Conservation (phyloP, 768 basidiomycete genomes). For the Boletus rufocinnamomeus region DNA sequence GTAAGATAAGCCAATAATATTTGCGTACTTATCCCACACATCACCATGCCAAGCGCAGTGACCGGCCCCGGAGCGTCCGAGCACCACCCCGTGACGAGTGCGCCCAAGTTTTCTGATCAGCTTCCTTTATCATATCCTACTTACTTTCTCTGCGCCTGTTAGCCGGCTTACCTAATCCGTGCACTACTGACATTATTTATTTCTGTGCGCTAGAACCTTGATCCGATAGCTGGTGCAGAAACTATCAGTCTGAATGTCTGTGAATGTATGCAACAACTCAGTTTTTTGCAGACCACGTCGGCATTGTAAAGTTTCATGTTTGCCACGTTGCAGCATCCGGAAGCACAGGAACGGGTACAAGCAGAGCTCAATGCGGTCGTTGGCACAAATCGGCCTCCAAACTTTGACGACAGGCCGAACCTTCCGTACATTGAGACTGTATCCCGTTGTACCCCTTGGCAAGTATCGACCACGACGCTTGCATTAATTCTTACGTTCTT, state of each 20-base stretch:
- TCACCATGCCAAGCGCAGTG: too few relatives aligned
- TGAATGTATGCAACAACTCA: neutral
- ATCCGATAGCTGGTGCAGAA: conserved; percentile 1
- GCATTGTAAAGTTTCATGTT: conserved; percentile 30
- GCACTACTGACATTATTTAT: too few relatives aligned
- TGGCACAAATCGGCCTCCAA: conserved; percentile 32
- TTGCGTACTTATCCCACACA: too few relatives aligned
- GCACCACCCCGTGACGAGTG: too few relatives aligned
- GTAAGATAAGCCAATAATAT: too few relatives aligned
- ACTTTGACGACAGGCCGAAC: conserved; percentile 22
- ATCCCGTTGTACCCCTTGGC: conserved; percentile 22
- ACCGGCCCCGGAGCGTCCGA: too few relatives aligned
- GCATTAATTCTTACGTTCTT: neutral
- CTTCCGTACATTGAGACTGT: conserved; percentile 35
- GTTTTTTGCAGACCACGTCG: conserved; percentile 8
- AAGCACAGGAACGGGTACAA: conserved; percentile 33
- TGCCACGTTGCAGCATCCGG: conserved; percentile 35
- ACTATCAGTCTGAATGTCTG: conserved; percentile 8
- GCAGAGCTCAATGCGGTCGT: conserved; percentile 33
- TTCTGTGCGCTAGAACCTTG: too few relatives aligned
- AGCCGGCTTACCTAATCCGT: too few relatives aligned
- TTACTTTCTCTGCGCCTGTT: too few relatives aligned
- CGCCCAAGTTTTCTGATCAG: too few relatives aligned
- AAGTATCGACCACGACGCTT: neutral
- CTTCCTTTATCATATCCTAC: too few relatives aligned